These are phyloP conservation scores for Mariannaea sp. DNA, from an alignment of 2,329 filamentous ascomycete genomes.

Conservation along the genomic window DNA sequence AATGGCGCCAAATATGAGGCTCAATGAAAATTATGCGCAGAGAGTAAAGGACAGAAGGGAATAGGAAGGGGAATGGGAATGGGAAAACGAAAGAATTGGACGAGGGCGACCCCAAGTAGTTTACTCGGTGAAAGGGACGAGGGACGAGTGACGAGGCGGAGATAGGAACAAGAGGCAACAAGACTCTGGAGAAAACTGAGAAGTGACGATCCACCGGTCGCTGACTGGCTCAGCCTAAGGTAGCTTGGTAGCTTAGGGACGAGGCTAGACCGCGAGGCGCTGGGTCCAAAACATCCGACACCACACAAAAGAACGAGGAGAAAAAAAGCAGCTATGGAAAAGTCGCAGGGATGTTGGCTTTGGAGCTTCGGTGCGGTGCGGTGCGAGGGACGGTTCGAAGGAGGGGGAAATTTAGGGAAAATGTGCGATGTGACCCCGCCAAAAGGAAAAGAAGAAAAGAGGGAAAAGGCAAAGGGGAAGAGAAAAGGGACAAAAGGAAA, in stretches of 20 bases:
- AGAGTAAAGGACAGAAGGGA: neutral
- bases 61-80: no score
- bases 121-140: neutral
- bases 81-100: slow-evolving; percentile 13
- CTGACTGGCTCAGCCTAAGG: slow-evolving; percentile 21
- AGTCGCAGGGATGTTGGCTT: slow-evolving; percentile 17
- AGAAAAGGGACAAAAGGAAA: slow-evolving; percentile 3
- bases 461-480: slow-evolving; percentile 8
- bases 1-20: no score
- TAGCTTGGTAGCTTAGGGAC: slow-evolving; percentile 21
- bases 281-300: slow-evolving; percentile 9
- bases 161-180: slow-evolving; percentile 11
- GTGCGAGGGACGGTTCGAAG: neutral
- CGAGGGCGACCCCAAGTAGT: slow-evolving; percentile 8
- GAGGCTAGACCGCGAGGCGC: slow-evolving; percentile 26
- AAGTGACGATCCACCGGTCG: slow-evolving; percentile 37
- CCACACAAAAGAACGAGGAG: slow-evolving; percentile 21
- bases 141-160: neutral
- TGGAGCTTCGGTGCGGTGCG: no score
- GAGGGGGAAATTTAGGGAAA: neutral
- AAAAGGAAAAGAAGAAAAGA: neutral
- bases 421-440: slow-evolving; percentile 7
- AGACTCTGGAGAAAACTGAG: slow-evolving; percentile 34
- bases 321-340: slow-evolving; percentile 16
- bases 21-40: neutral